A percentile compares a stretch with the other conserved stretches of the same genome.
Evolutionary conservation across 345 rosid genomes (phyloP).

Genomic region (Populus nigra): DNA sequence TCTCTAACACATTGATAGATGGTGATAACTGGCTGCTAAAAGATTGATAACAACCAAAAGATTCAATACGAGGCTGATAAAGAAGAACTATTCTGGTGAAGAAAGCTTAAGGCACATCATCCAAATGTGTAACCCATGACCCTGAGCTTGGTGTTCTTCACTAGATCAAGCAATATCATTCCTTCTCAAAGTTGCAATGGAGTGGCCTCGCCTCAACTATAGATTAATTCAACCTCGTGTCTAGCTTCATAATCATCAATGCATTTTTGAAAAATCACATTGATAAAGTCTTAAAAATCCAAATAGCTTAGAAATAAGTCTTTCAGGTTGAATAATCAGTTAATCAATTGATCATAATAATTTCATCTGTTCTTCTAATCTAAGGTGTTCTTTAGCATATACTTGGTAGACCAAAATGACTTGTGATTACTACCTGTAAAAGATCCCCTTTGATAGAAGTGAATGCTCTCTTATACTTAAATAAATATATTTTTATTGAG

Average conservation of each 20-base stretch:
- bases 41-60: not conserved
- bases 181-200: not conserved
- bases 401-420: no score
- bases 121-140: not conserved
- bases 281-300: no score
- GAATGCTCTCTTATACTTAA: no score
- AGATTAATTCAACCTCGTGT: not conserved
- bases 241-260: not conserved
- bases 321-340: no score
- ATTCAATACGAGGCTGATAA: not conserved
- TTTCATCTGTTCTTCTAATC: no score
- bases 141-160: not conserved
- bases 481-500: no score
- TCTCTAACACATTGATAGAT: not conserved
- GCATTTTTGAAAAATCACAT: not conserved
- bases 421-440: no score
- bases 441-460: accelerated
- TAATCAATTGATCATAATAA: no score
- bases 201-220: not conserved
- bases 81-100: not conserved
- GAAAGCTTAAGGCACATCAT: not conserved
- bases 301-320: no score
- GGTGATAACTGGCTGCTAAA: not conserved
- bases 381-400: no score
- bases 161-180: not conserved